Evolutionary conservation across 495 filamentous ascomycete genomes (phyloP).

Genomic region (Trypethelium eluteriae): DNA sequence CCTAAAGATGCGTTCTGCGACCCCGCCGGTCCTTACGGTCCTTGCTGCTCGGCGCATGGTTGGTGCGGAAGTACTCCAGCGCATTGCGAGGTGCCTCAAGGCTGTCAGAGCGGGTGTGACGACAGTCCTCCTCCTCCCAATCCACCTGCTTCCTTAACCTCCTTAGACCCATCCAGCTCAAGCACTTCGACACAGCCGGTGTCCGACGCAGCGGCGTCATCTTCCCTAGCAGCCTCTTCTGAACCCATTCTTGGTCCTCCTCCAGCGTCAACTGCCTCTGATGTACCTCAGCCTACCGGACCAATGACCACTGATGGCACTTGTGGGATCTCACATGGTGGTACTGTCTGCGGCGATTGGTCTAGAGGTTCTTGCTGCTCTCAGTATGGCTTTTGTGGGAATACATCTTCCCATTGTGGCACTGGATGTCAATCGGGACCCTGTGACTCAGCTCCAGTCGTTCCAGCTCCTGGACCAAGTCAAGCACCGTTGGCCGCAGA

Average conservation of each 20-base stretch:
- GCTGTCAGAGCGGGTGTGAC: conserved; percentile 28
- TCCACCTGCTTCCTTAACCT: conserved; percentile 19
- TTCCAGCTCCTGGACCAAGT: conserved; percentile 29
- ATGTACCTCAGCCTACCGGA: conserved; percentile 29
- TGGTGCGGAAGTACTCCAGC: conserved; percentile 27
- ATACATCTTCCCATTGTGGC: conserved; percentile 39
- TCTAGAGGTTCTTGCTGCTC: conserved; percentile 44
- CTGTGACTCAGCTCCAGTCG: conserved; percentile 28
- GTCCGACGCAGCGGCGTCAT: neutral
- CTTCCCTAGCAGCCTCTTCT: conserved; percentile 8
- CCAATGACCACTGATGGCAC: conserved; percentile 41
- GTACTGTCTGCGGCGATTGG: conserved; percentile 45
- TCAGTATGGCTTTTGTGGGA: conserved; percentile 43
- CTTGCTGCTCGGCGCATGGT: conserved; percentile 28
- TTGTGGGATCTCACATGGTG: conserved; percentile 42
- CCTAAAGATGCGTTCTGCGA: conserved; percentile 28
- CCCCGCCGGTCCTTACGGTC: conserved; percentile 29
- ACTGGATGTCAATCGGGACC: conserved; percentile 42
- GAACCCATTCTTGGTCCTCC: conserved; percentile 22
- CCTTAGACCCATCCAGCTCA: conserved; percentile 36
- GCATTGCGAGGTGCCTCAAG: conserved; percentile 24
- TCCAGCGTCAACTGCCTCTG: conserved; percentile 22
- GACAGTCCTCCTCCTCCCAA: neutral
- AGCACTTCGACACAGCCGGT: conserved; percentile 16
- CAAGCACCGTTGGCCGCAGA: conserved; percentile 32